phyloP scores from a whole-genome alignment of 2,329 filamentous ascomycete species.

The Botryotinia narcissicola region DNA sequence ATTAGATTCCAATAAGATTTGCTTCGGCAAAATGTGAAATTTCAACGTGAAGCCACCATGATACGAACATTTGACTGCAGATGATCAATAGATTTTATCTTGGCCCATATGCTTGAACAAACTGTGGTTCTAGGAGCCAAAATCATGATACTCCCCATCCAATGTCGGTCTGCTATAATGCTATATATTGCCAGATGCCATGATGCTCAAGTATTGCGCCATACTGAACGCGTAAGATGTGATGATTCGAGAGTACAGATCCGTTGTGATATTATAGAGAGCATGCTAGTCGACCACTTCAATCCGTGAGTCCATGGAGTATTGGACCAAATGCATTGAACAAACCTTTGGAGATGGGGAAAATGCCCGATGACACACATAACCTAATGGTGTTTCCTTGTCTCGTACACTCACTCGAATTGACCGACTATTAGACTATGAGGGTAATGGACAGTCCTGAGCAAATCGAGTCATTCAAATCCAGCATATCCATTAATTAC shows the following conservation, averaged over 20 bases:
- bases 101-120: neutral
- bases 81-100: neutral
- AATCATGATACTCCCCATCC: neutral
- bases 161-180: neutral
- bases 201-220: neutral
- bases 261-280: neutral
- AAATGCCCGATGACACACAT: neutral
- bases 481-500: neutral
- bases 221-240: neutral
- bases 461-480: neutral
- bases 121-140: neutral
- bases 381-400: neutral
- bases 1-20: neutral
- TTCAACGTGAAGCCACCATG: neutral
- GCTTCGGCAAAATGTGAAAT: neutral
- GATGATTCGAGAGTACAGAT: neutral
- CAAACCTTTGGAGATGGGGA: neutral
- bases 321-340: neutral
- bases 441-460: neutral
- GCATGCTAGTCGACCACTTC: neutral
- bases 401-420: neutral
- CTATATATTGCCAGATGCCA: neutral
- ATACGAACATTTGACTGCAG: neutral
- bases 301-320: neutral
- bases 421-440: neutral